Conservation (phyloP, 1,284 basidiomycete species). For the Schizophyllum amplum region DNA sequence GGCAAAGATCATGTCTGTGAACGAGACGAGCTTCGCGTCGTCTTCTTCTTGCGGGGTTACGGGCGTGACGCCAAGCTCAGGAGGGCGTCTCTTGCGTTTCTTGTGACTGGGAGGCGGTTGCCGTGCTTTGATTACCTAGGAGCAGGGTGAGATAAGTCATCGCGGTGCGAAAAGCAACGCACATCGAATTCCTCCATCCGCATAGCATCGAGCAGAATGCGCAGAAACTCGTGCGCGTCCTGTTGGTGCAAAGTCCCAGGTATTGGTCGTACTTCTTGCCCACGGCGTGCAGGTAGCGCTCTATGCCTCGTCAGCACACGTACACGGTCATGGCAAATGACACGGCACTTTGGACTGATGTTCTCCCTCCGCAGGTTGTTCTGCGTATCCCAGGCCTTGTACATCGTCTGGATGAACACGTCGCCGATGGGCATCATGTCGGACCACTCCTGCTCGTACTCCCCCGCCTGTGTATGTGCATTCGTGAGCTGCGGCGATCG, state of each 20-base stretch:
- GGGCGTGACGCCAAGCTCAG: conserved; percentile 14
- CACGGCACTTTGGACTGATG: conserved; percentile 57
- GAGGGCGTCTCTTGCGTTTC: conserved; percentile 30
- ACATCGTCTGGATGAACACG: conserved; percentile 47
- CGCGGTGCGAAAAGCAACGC: too few relatives aligned
- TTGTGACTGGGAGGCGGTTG: conserved; percentile 39
- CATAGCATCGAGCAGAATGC: conserved; percentile 87
- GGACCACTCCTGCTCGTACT: conserved; percentile 41
- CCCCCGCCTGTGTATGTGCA: conserved; percentile 44
- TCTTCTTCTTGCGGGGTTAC: conserved; percentile 23
- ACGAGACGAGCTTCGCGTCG: conserved; percentile 49
- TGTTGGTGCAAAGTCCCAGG: conserved; percentile 86
- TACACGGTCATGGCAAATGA: background rate
- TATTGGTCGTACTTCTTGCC: conserved; percentile 91
- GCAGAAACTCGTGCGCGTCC: conserved; percentile 89
- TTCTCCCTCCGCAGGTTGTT: conserved; percentile 36
- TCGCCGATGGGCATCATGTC: conserved; percentile 61
- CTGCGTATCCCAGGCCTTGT: conserved; percentile 54
- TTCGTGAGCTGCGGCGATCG: conserved; percentile 63
- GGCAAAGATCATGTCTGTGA: conserved; percentile 86
- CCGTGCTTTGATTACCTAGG: conserved; percentile 71
- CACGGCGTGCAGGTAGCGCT: conserved; percentile 56
- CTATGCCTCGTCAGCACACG: conserved; percentile 24
- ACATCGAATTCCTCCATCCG: conserved; percentile 93
- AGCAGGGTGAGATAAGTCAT: too few relatives aligned